Conservation (phyloP, 108 stramenopile genomes). For the Skeletonema costatum region DNA sequence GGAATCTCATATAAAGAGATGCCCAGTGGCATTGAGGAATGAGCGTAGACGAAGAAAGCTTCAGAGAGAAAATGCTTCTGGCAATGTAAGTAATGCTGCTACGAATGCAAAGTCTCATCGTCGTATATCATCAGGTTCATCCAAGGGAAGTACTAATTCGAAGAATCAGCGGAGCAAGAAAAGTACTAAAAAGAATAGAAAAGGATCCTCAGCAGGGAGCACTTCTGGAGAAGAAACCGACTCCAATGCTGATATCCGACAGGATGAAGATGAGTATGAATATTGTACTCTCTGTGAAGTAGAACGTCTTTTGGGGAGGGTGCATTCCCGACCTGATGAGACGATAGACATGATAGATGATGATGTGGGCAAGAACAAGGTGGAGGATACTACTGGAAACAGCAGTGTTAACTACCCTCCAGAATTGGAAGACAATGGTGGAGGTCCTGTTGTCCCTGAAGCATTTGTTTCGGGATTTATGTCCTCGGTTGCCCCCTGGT, state of each 20-base stretch:
- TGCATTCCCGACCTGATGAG: constrained; percentile 51
- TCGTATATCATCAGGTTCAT: constrained; percentile 10
- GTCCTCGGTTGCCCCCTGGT: constrained; percentile 84
- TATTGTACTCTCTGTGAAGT: constrained; percentile 85
- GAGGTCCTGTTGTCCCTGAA: constrained; percentile 66
- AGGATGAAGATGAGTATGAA: constrained; percentile 17
- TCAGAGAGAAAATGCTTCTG: constrained; percentile 35
- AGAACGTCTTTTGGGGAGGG: constrained; percentile 65
- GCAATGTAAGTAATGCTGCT: constrained; percentile 3
- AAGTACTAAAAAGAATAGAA: not conserved
- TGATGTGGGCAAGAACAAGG: not conserved
- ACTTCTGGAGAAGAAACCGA: constrained; percentile 4
- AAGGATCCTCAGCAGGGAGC: constrained; percentile 20
- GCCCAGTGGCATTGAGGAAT: constrained; percentile 52
- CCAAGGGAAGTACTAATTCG: constrained; percentile 5
- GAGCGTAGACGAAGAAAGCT: constrained; percentile 22
- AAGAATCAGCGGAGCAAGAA: constrained; percentile 2
- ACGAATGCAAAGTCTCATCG: constrained; percentile 14
- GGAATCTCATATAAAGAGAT: constrained; percentile 64
- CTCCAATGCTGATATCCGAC: constrained; percentile 6
- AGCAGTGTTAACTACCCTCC: not conserved
- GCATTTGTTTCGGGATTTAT: constrained; percentile 83
- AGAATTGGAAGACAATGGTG: not conserved
- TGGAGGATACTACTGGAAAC: not conserved
- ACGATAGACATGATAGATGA: not conserved